Evolutionary conservation across 2,329 filamentous ascomycete species (phyloP), one percentile per base, ranked within the genome.

Genomic region (Monosporascus ibericus): DNA sequence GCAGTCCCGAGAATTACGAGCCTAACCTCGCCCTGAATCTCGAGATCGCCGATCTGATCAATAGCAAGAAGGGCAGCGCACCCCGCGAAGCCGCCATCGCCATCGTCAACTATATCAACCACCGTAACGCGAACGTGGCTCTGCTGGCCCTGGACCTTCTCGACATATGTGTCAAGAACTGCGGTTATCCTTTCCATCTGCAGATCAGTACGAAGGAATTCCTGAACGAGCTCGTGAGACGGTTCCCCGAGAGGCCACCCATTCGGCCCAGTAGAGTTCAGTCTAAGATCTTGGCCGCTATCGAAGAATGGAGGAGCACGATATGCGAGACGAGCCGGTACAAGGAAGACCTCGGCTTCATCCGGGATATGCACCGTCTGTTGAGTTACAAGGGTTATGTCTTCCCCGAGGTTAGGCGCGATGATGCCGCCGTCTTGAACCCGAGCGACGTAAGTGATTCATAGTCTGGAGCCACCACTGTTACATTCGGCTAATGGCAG

Each of bases 161-260:
- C 68, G 94, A 99, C 70, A 97, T 97, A 58, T 97, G 94, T 72
- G 94, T 97, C 72, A 99, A 99, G 78, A 99, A 99, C 75, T 99
- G 94, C 79, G 94, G 94, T 63, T 99, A 99, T 69, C 92, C 94
- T 1, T 99, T 99, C 72, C 94, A 99, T 68, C 84, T 99, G 53
- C 94, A 99, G 72, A 96, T 99, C 68, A 92, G 89, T 71, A 97
- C 94, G 61, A 99, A 99, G 71, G 94, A 99, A 66, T 99, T 99
- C 64, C 84, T 99, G 63, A 99, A 99, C 73, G 94, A 99, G 75
- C 85, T 99, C 55, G 94, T 99, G 56, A 86, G 94, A 60, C 84
- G 94, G 60, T 99, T 99, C 65, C 94, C 94, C 47, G 94, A 99
- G 73, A 82, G 92, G 24, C 94, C 94, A 46, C 91, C 92, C 2